Evolutionary conservation across 2,329 filamentous ascomycete species (phyloP).

Genomic region (Claviceps sp.): DNA sequence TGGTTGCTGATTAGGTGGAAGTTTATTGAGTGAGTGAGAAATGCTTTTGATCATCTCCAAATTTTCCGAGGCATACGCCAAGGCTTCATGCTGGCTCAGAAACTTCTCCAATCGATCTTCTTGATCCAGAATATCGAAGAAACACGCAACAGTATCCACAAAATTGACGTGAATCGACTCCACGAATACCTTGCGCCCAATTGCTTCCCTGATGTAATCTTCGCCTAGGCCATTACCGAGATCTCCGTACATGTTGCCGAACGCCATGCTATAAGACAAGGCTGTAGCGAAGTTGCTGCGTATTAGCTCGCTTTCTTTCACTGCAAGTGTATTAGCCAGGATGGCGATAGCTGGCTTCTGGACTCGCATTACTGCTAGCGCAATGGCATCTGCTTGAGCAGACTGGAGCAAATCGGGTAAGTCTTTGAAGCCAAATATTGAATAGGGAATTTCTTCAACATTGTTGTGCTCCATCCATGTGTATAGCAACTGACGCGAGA

Average conservation of each 20-base stretch:
- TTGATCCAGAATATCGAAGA: conserved; percentile 67
- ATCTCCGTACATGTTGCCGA: conserved; percentile 22
- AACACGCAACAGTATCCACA: conserved; percentile 59
- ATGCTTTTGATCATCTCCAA: conserved; percentile 57
- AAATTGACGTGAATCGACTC: conserved; percentile 56
- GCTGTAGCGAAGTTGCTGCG: conserved; percentile 60
- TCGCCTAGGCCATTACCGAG: conserved; percentile 43
- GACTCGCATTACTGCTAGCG: conserved; percentile 70
- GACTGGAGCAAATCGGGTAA: conserved; percentile 57
- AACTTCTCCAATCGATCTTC: conserved; percentile 60
- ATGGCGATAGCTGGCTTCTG: conserved; percentile 49
- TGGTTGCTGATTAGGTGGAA: conserved; percentile 76
- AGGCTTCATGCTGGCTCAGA: conserved; percentile 44
- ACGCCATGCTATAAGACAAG: conserved; percentile 72
- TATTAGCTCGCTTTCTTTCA: conserved; percentile 44
- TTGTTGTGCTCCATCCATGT: conserved; percentile 67
- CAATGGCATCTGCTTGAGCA: conserved; percentile 64
- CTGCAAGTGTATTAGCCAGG: conserved; percentile 44
- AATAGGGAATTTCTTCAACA: conserved; percentile 63
- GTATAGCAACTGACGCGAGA: conserved; percentile 78
- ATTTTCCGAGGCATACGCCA: conserved; percentile 46
- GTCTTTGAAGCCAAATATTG: conserved; percentile 66
- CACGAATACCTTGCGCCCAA: conserved; percentile 55
- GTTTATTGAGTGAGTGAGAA: conserved; percentile 47
- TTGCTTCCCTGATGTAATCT: conserved; percentile 49